These are phyloP conservation scores for Seiridium unicorne DNA, from an alignment of 2,329 filamentous ascomycete genomes.

Conservation along the genomic window DNA sequence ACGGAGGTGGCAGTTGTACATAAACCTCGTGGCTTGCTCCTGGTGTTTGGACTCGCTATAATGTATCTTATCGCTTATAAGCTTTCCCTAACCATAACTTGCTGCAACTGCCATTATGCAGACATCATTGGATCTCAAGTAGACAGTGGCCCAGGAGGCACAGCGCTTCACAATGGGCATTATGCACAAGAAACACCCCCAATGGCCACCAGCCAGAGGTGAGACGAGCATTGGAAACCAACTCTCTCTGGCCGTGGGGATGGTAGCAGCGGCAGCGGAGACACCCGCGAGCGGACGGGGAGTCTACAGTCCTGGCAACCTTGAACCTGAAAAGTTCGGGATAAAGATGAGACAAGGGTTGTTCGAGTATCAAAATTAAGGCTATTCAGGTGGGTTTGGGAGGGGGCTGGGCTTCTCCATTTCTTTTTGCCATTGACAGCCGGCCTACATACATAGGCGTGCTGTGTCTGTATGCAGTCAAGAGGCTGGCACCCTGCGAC, in stretches of 20 bases:
- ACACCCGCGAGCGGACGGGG: background rate
- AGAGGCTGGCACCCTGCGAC: background rate
- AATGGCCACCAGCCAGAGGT: background rate
- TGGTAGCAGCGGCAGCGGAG: constrained; percentile 4
- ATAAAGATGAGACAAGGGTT: constrained; percentile 12
- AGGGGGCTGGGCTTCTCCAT: background rate
- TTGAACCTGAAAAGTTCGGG: background rate
- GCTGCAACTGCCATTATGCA: background rate
- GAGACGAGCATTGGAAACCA: background rate
- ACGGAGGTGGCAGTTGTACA: too few species aligned
- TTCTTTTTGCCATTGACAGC: background rate
- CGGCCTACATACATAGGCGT: background rate
- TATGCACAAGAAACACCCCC: background rate
- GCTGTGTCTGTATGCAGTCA: background rate
- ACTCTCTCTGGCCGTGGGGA: background rate
- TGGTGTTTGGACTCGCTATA: too few species aligned
- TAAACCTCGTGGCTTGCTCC: too few species aligned
- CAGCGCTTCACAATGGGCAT: background rate
- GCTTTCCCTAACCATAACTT: background rate
- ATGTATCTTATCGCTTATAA: too few species aligned
- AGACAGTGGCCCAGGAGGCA: background rate
- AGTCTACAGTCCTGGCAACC: background rate
- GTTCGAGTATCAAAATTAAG: constrained; percentile 14
- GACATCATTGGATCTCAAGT: background rate
- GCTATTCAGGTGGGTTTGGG: constrained; percentile 9